Evolutionary conservation across 345 rosid species (phyloP).

Genomic region (Sonneratia caseolaris): DNA sequence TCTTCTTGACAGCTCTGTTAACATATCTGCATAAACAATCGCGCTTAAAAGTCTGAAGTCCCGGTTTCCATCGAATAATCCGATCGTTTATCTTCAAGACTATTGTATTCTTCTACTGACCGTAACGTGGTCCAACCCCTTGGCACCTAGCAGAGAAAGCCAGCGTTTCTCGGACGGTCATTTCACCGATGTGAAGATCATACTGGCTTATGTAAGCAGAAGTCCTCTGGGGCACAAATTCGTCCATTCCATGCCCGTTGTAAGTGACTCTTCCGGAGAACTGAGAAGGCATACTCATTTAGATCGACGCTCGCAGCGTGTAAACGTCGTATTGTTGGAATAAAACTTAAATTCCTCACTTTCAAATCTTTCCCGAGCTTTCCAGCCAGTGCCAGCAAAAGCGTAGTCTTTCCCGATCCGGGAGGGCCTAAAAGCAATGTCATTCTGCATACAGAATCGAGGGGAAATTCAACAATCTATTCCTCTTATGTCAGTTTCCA

Average conservation of each 20-base stretch:
- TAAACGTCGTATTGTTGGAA: too few relatives aligned
- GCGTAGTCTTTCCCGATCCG: slow-evolving; percentile 49
- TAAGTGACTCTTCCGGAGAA: slow-evolving; percentile 49
- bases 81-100: background rate
- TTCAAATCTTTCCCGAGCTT: slow-evolving; percentile 43
- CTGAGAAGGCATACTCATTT: slow-evolving; percentile 16
- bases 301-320: background rate
- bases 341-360: slow-evolving; percentile 17
- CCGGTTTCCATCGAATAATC: background rate
- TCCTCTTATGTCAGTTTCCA: background rate
- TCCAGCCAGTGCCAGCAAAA: slow-evolving; percentile 46
- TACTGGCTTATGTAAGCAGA: slow-evolving; percentile 54
- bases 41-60: background rate
- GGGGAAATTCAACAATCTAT: background rate
- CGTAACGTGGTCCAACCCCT: slow-evolving; percentile 50
- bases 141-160: slow-evolving; percentile 60
- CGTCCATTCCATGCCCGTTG: slow-evolving; percentile 57
- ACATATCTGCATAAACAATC: slow-evolving; percentile 35
- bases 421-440: slow-evolving; percentile 57
- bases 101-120: slow-evolving; percentile 14
- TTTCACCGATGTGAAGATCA: slow-evolving; percentile 52
- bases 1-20: slow-evolving; percentile 59
- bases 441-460: slow-evolving; percentile 26
- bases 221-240: slow-evolving; percentile 52
- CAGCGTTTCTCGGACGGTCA: slow-evolving; percentile 62